These are phyloP conservation scores for Chenopodium formosanum DNA, from an alignment of 148 eudicot species.

Conservation along the genomic window DNA sequence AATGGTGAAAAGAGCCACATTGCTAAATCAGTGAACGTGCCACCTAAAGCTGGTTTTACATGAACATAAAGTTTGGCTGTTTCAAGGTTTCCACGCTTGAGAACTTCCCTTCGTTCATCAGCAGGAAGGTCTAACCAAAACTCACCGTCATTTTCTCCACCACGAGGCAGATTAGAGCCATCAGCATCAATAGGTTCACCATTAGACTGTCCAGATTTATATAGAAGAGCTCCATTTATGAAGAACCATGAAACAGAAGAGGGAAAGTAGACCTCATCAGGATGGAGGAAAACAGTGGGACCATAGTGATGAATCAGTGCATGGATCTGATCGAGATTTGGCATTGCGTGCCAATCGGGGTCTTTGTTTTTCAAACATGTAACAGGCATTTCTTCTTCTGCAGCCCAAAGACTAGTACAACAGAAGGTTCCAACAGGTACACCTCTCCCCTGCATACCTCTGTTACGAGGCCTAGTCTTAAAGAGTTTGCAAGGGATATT, in stretches of 20 bases:
- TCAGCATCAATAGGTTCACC: constrained; percentile 56
- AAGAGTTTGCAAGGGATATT: constrained; percentile 54
- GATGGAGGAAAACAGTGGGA: constrained; percentile 83
- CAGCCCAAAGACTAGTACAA: constrained; percentile 43
- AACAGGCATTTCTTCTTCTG: constrained; percentile 41
- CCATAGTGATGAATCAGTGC: constrained; percentile 80
- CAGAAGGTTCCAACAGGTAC: constrained; percentile 71
- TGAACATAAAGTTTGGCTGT: constrained; percentile 75
- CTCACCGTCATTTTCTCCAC: constrained; percentile 61
- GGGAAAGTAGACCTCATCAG: constrained; percentile 70
- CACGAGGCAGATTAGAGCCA: constrained; percentile 78
- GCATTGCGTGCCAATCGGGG: constrained; percentile 53
- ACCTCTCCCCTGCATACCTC: constrained; percentile 72
- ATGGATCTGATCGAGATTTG: constrained; percentile 70
- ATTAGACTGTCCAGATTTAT: constrained; percentile 29
- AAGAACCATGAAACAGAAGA: constrained; percentile 90
- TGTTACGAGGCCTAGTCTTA: constrained; percentile 61
- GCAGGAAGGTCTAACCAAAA: constrained; percentile 84
- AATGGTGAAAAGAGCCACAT: constrained; percentile 95
- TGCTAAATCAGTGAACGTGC: constrained; percentile 74
- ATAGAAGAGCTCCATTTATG: constrained; percentile 63
- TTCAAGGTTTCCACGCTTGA: constrained; percentile 62
- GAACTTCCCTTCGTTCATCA: constrained; percentile 41
- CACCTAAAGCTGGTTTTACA: constrained; percentile 86
- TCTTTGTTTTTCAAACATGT: constrained; percentile 68